Base-by-base conservation (phyloP, 192 early-diverging fungal genomes). In the Coemansia sp. region DNA sequence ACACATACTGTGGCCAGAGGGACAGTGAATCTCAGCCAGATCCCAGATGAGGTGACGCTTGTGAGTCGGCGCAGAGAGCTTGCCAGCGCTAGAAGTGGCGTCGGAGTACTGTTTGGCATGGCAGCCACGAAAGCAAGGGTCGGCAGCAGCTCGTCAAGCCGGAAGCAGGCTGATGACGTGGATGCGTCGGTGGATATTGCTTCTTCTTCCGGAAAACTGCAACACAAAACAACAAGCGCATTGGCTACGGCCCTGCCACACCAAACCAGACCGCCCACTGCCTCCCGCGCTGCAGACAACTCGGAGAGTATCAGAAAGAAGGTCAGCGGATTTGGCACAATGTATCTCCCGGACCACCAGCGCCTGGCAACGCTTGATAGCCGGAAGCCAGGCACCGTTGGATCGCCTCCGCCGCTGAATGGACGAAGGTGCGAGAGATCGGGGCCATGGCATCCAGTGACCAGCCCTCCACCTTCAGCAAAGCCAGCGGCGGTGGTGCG, bases 241-340 rank as follows among this genome's bases (percentile, higher is more conserved):
- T 13, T 9, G 11, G 25, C 34, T 25, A 23, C 55, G 10, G 11
- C 44, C 6, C 20, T n/a, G 44, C 29, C 23, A 42, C 15, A 9
- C 27, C 62, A 30, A 57, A 14, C 53, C 29, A 41, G n/a, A 30
- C 61, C 50, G 29, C 19, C 25, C 34, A 17, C 23, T 20, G 50
- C 19, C 20, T 4, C 34, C 44, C 33, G 22, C 47, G 20, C 27
- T 14, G 28, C 41, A 20, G 41, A 48, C 22, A 25, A 15, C n/a
- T 29, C 17, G 10, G 57, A 9, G 17, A 27, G 57, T 50, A 19
- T 59, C 40, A 20, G 42, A 54, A 31, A 60, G 31, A 68, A 40
- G 13, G 45, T 68, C 14, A 40, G 55, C 20, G 66, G 66, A 17
- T 68, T 68, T 50, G 44, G 31, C 17, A 42, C 37, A 11, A 40